Percentiles rank a stretch among this genome's conserved stretches.
phyloP scores from a whole-genome alignment of 208 protist species.

The Wallacemonas sp. region DNA sequence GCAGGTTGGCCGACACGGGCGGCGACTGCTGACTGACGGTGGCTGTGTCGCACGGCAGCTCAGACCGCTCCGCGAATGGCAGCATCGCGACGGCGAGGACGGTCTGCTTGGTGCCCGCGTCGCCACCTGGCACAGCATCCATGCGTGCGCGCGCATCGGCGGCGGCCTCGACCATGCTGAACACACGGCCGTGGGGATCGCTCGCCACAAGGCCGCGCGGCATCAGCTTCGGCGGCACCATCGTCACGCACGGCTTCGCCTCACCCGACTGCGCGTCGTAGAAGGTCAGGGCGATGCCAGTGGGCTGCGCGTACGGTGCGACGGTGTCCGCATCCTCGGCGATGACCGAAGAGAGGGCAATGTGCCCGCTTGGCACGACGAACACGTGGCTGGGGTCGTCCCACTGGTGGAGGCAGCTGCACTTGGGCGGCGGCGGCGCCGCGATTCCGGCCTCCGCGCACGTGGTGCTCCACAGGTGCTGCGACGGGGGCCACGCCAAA shows the following conservation, averaged over 20 bases:
- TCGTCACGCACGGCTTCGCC: slow-evolving; percentile 18
- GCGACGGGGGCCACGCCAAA: slow-evolving; percentile 25
- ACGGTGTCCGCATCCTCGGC: slow-evolving; percentile 8
- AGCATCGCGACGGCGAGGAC: slow-evolving; percentile 30
- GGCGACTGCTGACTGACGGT: neutral
- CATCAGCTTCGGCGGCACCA: slow-evolving; percentile 5
- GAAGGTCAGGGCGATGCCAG: slow-evolving; percentile 43
- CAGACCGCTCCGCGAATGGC: slow-evolving; percentile 25
- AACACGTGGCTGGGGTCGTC: slow-evolving; percentile 25
- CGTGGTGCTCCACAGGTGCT: slow-evolving; percentile 4
- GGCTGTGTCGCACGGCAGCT: neutral
- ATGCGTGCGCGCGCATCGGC: slow-evolving; percentile 17
- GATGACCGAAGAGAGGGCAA: slow-evolving; percentile 28
- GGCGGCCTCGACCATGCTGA: slow-evolving; percentile 52
- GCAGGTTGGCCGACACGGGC: neutral
- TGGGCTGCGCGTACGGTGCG: slow-evolving; percentile 31
- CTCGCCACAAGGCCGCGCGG: slow-evolving; percentile 38
- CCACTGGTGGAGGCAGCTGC: slow-evolving; percentile 47
- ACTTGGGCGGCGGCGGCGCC: neutral
- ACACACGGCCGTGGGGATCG: slow-evolving; percentile 38
- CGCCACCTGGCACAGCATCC: neutral
- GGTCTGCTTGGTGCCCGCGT: slow-evolving; percentile 19
- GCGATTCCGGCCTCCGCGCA: neutral
- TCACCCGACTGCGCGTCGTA: slow-evolving; percentile 41
- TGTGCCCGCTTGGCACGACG: slow-evolving; percentile 7